phyloP scores from a whole-genome alignment of 768 basidiomycete species.

The Neoboletus brunneissimus region DNA sequence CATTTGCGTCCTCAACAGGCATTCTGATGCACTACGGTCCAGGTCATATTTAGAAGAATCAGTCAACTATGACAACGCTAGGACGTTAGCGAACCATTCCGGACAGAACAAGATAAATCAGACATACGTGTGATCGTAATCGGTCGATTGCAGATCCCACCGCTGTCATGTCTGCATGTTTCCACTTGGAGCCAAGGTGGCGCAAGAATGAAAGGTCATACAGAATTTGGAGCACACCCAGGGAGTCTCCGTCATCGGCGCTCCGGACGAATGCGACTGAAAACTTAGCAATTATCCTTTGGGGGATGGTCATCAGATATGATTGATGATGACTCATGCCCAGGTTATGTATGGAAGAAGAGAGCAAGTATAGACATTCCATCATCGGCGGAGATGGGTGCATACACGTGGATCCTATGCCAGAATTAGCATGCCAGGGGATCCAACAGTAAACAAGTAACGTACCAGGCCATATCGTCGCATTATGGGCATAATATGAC shows the following conservation, averaged over 20 bases:
- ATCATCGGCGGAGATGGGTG: slow-evolving; percentile 55
- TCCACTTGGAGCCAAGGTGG: slow-evolving; percentile 38
- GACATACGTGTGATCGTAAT: slow-evolving; percentile 29
- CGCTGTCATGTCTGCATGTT: slow-evolving; percentile 6
- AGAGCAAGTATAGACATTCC: slow-evolving; percentile 52
- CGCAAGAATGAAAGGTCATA: slow-evolving; percentile 51
- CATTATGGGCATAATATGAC: slow-evolving; percentile 17
- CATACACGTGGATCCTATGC: slow-evolving; percentile 19
- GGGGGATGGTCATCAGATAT: slow-evolving; percentile 36
- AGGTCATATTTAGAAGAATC: slow-evolving; percentile 14
- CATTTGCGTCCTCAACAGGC: slow-evolving; percentile 56
- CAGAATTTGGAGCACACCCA: slow-evolving; percentile 32
- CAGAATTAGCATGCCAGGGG: slow-evolving; percentile 11
- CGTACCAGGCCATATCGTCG: slow-evolving; percentile 13
- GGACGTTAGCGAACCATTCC: slow-evolving; percentile 1
- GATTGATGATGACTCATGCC: slow-evolving; percentile 42
- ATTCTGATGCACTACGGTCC: slow-evolving; percentile 38
- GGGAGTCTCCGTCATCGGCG: slow-evolving; percentile 30
- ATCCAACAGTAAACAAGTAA: background rate
- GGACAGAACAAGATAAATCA: slow-evolving; percentile 2
- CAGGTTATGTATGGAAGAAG: slow-evolving; percentile 53
- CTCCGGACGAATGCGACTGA: slow-evolving; percentile 31
- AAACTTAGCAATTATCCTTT: slow-evolving; percentile 41
- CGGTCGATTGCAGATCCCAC: slow-evolving; percentile 32
- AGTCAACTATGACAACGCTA: slow-evolving; percentile 13